Percentiles rank a stretch among this genome's conserved stretches.
Conservation (phyloP, 208 protist genomes). For the Acanthamoeba healyi region DNA sequence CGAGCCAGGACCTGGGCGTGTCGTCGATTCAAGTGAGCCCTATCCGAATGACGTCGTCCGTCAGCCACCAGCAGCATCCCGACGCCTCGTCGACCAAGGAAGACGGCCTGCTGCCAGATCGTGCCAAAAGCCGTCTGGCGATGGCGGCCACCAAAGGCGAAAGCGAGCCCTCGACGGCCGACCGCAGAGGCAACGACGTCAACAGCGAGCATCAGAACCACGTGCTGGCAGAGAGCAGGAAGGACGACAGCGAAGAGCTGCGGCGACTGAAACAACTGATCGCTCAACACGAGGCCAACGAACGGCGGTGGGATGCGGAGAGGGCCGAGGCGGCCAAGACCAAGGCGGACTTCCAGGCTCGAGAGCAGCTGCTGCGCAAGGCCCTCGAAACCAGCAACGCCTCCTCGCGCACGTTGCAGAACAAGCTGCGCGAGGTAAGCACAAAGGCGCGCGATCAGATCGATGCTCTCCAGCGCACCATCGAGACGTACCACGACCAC, state of each 20-base stretch:
- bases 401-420: neutral
- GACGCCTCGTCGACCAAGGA: neutral
- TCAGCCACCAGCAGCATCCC: neutral
- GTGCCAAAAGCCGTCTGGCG: too few relatives aligned
- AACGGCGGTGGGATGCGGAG: neutral
- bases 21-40: slow-evolving; percentile 23
- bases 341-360: neutral
- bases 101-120: too few relatives aligned
- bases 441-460: neutral
- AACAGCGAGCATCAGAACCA: too few relatives aligned
- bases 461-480: neutral
- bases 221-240: neutral
- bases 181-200: too few relatives aligned
- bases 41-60: neutral
- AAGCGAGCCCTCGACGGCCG: too few relatives aligned
- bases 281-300: too few relatives aligned
- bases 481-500: neutral
- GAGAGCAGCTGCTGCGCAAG: neutral
- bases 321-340: neutral
- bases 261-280: too few relatives aligned
- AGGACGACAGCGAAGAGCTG: neutral
- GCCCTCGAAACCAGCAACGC: neutral
- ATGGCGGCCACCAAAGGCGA: too few relatives aligned
- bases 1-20: neutral
- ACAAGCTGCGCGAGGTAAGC: slow-evolving; percentile 5